Percentiles rank a stretch among this genome's conserved stretches.
Evolutionary conservation across 2,329 filamentous ascomycete species (phyloP).

Genomic region (Gnomoniopsis smithogilvyi): DNA sequence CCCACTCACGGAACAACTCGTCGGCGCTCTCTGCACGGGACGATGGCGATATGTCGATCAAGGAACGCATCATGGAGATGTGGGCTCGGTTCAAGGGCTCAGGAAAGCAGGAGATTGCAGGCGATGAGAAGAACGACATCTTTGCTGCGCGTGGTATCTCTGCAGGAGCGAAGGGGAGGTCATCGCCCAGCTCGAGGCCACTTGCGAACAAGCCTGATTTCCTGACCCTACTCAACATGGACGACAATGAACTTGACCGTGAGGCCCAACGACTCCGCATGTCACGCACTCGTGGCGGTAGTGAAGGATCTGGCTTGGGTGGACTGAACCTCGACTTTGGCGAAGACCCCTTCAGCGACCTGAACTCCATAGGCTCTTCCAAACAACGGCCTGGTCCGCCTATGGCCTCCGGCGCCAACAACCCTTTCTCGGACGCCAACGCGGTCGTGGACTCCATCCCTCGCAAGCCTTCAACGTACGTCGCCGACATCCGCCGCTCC

Average conservation of each 20-base stretch:
- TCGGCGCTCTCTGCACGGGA: slow-evolving; percentile 24
- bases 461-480: slow-evolving; percentile 38
- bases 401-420: slow-evolving; percentile 29
- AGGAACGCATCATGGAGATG: slow-evolving; percentile 42
- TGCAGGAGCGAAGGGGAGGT: slow-evolving; percentile 23
- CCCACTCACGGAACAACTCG: slow-evolving; percentile 36
- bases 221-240: slow-evolving; percentile 40
- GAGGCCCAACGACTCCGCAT: slow-evolving; percentile 34
- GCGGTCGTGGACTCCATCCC: slow-evolving; percentile 31
- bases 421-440: slow-evolving; percentile 49
- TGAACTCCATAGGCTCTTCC: slow-evolving; percentile 36
- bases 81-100: slow-evolving; percentile 37
- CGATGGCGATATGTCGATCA: slow-evolving; percentile 25
- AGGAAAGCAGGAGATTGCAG: slow-evolving; percentile 17
- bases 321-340: slow-evolving; percentile 35
- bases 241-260: slow-evolving; percentile 36
- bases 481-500: slow-evolving; percentile 45
- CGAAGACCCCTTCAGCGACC: slow-evolving; percentile 47
- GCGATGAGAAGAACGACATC: slow-evolving; percentile 23
- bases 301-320: slow-evolving; percentile 33
- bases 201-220: slow-evolving; percentile 36
- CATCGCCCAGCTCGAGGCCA: slow-evolving; percentile 1
- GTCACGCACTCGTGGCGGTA: slow-evolving; percentile 23
- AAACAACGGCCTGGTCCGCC: slow-evolving; percentile 36
- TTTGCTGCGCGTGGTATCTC: slow-evolving; percentile 25